These are phyloP conservation scores for Avena atlantica DNA, from an alignment of 176 grass and related monocot species.

Conservation along the genomic window DNA sequence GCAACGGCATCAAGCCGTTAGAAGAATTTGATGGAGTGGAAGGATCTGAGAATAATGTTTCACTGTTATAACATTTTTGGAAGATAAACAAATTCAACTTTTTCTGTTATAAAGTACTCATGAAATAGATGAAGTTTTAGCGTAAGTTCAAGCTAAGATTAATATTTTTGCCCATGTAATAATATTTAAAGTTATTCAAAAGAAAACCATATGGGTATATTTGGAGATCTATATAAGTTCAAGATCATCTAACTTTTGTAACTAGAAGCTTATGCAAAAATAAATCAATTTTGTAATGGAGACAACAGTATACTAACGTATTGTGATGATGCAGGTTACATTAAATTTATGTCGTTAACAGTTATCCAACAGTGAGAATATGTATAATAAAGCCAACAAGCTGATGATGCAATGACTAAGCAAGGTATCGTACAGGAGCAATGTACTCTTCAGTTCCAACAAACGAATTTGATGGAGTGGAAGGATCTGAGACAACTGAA, in stretches of 20 bases:
- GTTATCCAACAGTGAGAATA: conserved; percentile 30
- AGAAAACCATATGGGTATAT: neutral
- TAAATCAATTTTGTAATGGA: neutral
- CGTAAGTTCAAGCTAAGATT: neutral
- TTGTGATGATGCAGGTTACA: conserved; percentile 11
- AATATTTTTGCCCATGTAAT: neutral
- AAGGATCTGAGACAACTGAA: conserved; percentile 85
- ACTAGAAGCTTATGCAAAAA: conserved; percentile 15
- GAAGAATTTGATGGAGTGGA: neutral
- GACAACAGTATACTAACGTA: neutral
- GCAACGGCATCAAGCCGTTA: neutral
- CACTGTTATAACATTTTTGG: neutral
- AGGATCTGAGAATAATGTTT: no score
- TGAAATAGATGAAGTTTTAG: conserved; percentile 6
- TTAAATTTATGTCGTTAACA: conserved; percentile 30
- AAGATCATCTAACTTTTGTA: conserved; percentile 22
- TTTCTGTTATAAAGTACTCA: neutral
- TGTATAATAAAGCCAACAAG: conserved; percentile 9
- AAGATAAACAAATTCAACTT: conserved; percentile 2
- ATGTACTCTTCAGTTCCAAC: conserved; percentile 99
- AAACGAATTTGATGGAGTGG: conserved; percentile 95
- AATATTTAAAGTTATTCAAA: neutral
- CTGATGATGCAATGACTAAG: conserved; percentile 33
- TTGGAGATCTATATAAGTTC: neutral
- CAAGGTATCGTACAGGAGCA: conserved; percentile 73